These are phyloP conservation scores for Linnemannia zychae DNA, from an alignment of 192 early-diverging fungal species.

Conservation along the genomic window DNA sequence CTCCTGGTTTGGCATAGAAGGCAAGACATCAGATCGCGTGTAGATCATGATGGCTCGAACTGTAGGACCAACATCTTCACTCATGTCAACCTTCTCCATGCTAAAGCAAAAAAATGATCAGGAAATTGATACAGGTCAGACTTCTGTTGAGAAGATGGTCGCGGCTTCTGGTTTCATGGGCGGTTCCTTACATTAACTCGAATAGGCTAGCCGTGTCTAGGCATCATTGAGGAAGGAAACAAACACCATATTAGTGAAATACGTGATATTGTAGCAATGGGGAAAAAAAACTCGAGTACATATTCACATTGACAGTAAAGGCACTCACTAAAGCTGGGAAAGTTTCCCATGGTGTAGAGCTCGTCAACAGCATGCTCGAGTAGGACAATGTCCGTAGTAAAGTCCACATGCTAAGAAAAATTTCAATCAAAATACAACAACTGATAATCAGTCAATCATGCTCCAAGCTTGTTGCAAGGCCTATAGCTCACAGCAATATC, in stretches of 20 bases:
- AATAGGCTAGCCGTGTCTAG: slow-evolving; percentile 40
- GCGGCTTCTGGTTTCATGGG: too few species aligned
- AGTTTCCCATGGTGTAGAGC: slow-evolving; percentile 54
- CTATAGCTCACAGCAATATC: too few species aligned
- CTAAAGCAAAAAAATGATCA: slow-evolving; percentile 1
- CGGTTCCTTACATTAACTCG: slow-evolving; percentile 31
- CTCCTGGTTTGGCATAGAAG: slow-evolving; percentile 25
- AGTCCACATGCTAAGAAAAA: slow-evolving; percentile 48
- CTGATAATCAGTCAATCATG: background rate
- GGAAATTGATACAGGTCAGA: background rate
- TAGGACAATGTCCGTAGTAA: slow-evolving; percentile 37
- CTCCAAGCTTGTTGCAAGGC: background rate
- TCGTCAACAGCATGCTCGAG: slow-evolving; percentile 45
- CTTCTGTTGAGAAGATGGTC: background rate
- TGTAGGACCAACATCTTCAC: slow-evolving; percentile 11
- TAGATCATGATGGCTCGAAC: slow-evolving; percentile 48
- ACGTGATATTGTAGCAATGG: background rate
- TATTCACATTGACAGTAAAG: background rate
- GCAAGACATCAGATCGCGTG: slow-evolving; percentile 46
- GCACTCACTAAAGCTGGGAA: slow-evolving; percentile 32
- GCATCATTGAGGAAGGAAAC: background rate
- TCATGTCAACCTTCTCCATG: slow-evolving; percentile 21
- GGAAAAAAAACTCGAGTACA: background rate
- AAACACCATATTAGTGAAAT: background rate
- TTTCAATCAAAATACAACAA: background rate